Evolutionary conservation across 139 green algal species (phyloP).

Genomic region (Chlorella sp.): DNA sequence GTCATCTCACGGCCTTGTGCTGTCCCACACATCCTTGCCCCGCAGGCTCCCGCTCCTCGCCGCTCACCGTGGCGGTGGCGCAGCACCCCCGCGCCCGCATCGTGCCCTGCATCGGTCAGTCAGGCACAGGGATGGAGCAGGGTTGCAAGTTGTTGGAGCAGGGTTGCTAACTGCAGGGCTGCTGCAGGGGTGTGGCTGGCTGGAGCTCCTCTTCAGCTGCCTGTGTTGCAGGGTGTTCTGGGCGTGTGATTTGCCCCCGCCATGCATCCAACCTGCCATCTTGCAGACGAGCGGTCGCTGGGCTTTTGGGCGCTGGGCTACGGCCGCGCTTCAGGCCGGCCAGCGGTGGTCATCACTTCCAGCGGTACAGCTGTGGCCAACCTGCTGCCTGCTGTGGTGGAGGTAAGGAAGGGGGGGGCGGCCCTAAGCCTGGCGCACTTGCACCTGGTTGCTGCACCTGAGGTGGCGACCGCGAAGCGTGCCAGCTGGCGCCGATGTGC

Average conservation of each 20-base stretch:
- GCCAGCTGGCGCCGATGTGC: no score
- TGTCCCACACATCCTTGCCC: no score
- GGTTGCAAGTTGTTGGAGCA: no score
- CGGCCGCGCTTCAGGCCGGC: conserved; percentile 52
- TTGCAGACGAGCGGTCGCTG: conserved; percentile 93
- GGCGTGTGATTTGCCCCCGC: no score
- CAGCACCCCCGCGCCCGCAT: conserved; percentile 79
- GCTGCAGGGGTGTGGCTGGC: background rate
- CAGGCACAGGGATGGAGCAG: no score
- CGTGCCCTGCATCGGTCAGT: conserved; percentile 76
- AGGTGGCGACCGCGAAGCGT: no score
- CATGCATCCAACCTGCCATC: background rate
- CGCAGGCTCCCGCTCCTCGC: conserved; percentile 89
- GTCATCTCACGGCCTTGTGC: background rate
- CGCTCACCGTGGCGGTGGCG: conserved; percentile 86
- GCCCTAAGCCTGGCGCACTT: no score
- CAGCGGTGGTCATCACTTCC: conserved; percentile 70
- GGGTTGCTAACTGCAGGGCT: background rate
- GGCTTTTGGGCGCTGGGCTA: conserved; percentile 95
- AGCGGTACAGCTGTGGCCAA: conserved; percentile 98
- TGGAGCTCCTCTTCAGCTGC: background rate
- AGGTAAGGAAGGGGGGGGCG: no score
- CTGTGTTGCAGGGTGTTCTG: no score
- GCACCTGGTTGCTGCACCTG: no score
- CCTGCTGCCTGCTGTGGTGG: conserved; percentile 94